phyloP scores from a whole-genome alignment of 495 filamentous ascomycete genomes.

The Xylaria nigripes region DNA sequence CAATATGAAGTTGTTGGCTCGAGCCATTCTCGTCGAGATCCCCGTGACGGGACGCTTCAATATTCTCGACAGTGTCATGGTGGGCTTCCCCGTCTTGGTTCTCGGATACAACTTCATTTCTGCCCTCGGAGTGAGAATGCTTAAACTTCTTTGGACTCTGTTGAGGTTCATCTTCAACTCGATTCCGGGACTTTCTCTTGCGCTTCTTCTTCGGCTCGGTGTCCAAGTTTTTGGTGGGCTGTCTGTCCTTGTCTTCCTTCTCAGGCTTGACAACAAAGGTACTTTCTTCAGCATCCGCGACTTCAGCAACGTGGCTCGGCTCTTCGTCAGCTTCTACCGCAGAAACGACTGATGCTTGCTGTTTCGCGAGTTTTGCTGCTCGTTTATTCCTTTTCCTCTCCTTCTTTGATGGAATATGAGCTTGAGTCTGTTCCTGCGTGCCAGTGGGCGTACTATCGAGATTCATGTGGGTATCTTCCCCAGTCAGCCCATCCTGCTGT shows the following conservation, averaged over 20 bases:
- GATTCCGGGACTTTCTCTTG: conserved; percentile 7
- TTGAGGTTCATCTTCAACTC: not conserved
- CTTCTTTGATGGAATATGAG: not conserved
- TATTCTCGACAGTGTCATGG: not conserved
- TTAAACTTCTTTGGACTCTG: conserved; percentile 17
- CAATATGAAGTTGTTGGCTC: conserved; percentile 14
- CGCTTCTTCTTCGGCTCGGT: conserved; percentile 8
- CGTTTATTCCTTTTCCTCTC: conserved; percentile 1
- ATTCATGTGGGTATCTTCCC: not conserved
- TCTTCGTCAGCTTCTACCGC: not conserved
- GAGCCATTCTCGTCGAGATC: conserved; percentile 13
- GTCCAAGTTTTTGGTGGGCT: not conserved
- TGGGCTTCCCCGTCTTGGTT: not conserved
- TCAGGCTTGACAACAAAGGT: not conserved
- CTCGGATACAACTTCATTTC: not conserved
- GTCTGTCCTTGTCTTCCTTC: not conserved
- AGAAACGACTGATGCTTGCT: conserved; percentile 18
- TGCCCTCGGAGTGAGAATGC: not conserved
- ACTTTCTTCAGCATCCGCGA: conserved; percentile 6
- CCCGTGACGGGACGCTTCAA: not conserved
- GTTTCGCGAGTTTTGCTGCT: conserved; percentile 15
- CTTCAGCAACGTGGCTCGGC: not conserved
- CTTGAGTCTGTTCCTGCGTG: not conserved
- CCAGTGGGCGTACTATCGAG: not conserved
- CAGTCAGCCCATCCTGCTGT: not conserved